Evolutionary conservation across 2,329 filamentous ascomycete genomes (phyloP).

Genomic region (Scopulariopsis brevicaulis): DNA sequence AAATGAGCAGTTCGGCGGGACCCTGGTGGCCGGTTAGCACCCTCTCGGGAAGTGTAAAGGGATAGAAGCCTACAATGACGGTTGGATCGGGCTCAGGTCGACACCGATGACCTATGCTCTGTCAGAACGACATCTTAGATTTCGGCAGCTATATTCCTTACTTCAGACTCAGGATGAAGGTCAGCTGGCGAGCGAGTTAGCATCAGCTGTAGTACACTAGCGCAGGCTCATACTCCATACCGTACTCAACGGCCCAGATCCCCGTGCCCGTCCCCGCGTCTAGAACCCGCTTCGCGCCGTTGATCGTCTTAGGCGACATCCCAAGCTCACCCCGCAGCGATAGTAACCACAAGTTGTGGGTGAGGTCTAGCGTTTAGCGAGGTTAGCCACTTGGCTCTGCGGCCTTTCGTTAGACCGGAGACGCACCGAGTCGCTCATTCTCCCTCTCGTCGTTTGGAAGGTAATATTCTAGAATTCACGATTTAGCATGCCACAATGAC

Average conservation of each 20-base stretch:
- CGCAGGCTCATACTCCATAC: not conserved
- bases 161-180: not conserved
- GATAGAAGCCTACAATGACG: conserved; percentile 14
- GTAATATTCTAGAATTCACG: not conserved
- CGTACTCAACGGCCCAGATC: conserved; percentile 15
- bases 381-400: not conserved
- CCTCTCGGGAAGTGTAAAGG: not conserved
- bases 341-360: conserved; percentile 6
- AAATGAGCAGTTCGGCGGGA: conserved; percentile 13
- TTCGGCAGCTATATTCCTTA: conserved; percentile 8
- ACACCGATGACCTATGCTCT: conserved; percentile 14
- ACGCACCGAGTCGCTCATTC: not conserved
- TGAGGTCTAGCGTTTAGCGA: not conserved
- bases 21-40: conserved; percentile 10
- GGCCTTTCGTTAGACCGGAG: not conserved
- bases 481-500: not conserved
- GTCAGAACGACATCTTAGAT: not conserved
- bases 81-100: conserved; percentile 12
- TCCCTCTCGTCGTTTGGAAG: not conserved
- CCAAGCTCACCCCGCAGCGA: conserved; percentile 8
- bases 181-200: conserved; percentile 1
- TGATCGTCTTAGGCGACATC: conserved; percentile 5
- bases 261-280: conserved; percentile 16
- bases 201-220: not conserved
- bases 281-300: conserved; percentile 9